A percentile compares a stretch with the other conserved stretches of the same genome.
These are phyloP conservation scores for Aspergillaceae sp. DNA, from an alignment of 2,329 filamentous ascomycete genomes.

Conservation along the genomic window DNA sequence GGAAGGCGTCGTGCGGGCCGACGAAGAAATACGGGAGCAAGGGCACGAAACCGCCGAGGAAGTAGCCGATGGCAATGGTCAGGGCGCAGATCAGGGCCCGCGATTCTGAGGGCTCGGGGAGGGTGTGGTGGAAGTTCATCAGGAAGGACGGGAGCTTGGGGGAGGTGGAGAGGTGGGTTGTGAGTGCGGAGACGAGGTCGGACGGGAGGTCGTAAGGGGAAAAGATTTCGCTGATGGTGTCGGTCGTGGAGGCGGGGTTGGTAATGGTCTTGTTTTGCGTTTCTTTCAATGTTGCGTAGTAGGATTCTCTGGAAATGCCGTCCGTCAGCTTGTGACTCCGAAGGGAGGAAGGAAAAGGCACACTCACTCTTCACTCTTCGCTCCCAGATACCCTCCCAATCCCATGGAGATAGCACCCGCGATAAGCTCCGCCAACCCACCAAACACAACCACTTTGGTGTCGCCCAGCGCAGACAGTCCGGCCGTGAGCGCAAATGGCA, in stretches of 20 bases:
- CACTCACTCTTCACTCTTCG: slow-evolving; percentile 37
- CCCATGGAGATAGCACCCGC: slow-evolving; percentile 72
- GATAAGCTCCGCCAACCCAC: slow-evolving; percentile 65
- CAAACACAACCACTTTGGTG: slow-evolving; percentile 60
- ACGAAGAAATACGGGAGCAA: slow-evolving; percentile 53
- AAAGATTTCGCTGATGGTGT: slow-evolving; percentile 31
- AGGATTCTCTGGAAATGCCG: slow-evolving; percentile 25
- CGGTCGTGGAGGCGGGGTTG: slow-evolving; percentile 21
- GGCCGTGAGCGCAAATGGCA: slow-evolving; percentile 70
- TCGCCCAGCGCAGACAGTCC: slow-evolving; percentile 56
- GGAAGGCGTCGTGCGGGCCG: slow-evolving; percentile 68
- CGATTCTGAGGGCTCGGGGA: slow-evolving; percentile 30
- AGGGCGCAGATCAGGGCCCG: slow-evolving; percentile 31
- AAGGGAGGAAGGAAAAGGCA: no score
- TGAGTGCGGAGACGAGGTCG: slow-evolving; percentile 27
- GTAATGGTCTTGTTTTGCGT: slow-evolving; percentile 24
- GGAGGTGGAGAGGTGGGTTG: slow-evolving; percentile 27
- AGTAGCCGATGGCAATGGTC: slow-evolving; percentile 34
- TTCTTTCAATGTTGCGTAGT: slow-evolving; percentile 31
- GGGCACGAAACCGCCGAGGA: slow-evolving; percentile 40
- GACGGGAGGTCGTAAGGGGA: slow-evolving; percentile 31
- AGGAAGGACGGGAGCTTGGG: slow-evolving; percentile 31
- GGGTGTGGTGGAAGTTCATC: slow-evolving; percentile 36
- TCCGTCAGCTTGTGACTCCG: no score
- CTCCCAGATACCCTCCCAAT: slow-evolving; percentile 63